Evolutionary conservation across 768 basidiomycete species (phyloP).

Genomic region (Termitomyces sp.): DNA sequence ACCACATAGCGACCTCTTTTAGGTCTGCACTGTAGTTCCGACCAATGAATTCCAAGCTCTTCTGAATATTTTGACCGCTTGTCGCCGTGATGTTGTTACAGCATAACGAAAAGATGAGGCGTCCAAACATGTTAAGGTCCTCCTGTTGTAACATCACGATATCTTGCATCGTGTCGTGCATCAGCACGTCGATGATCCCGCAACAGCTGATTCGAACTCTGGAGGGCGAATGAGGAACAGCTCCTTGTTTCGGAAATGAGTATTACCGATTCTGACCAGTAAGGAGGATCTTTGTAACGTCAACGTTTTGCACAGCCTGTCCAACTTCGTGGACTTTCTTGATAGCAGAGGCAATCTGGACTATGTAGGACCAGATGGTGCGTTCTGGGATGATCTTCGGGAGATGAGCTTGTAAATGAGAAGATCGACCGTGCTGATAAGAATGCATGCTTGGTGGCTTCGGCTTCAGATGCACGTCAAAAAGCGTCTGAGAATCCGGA

Average conservation of each 20-base stretch:
- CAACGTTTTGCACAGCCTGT: conserved; percentile 76
- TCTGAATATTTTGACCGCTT: conserved; percentile 55
- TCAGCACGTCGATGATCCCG: conserved; percentile 81
- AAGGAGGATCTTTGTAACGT: conserved; percentile 81
- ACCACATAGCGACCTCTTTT: conserved; percentile 72
- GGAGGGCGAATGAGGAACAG: not conserved
- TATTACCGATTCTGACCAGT: conserved; percentile 83
- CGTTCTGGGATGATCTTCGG: conserved; percentile 59
- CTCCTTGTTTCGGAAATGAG: not conserved
- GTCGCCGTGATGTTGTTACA: conserved; percentile 60
- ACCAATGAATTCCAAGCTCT: conserved; percentile 72
- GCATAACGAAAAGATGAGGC: conserved; percentile 75
- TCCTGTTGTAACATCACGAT: conserved; percentile 71
- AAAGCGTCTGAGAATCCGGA: conserved; percentile 77
- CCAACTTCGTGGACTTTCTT: conserved; percentile 81
- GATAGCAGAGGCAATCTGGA: conserved; percentile 86
- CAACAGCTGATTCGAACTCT: conserved; percentile 87
- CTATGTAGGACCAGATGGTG: conserved; percentile 87
- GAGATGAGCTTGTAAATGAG: conserved; percentile 19
- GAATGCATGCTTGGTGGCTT: conserved; percentile 28
- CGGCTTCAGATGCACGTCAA: conserved; percentile 68
- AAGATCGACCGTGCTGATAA: conserved; percentile 19
- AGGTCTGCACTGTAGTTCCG: conserved; percentile 77
- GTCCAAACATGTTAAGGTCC: conserved; percentile 83
- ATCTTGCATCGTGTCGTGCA: conserved; percentile 66